These are phyloP conservation scores for Eryngium alpinum DNA, from an alignment of 140 eudicot genomes.

Conservation along the genomic window DNA sequence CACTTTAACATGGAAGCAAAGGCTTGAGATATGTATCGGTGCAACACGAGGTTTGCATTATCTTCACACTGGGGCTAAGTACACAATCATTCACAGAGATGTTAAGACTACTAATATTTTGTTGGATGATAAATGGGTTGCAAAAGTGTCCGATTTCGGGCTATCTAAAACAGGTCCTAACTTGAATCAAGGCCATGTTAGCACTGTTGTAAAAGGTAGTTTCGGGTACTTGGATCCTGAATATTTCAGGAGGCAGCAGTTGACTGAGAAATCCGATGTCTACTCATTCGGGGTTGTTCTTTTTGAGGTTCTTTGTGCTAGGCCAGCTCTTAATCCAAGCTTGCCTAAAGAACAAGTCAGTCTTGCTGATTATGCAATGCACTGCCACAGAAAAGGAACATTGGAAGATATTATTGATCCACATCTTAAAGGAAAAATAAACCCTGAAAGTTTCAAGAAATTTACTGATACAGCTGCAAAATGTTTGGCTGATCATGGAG, in stretches of 20 bases:
- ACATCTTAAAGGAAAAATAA: slow-evolving; percentile 54
- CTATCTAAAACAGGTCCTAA: slow-evolving; percentile 67
- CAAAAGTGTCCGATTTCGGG: slow-evolving; percentile 78
- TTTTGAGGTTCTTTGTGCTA: slow-evolving; percentile 67
- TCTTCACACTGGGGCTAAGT: slow-evolving; percentile 70
- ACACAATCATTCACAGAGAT: slow-evolving; percentile 72
- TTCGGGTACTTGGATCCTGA: slow-evolving; percentile 73
- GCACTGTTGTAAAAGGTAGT: slow-evolving; percentile 74
- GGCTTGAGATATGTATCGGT: slow-evolving; percentile 59
- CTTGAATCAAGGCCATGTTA: slow-evolving; percentile 60
- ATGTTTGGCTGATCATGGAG: slow-evolving; percentile 64
- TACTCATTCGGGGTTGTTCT: slow-evolving; percentile 77
- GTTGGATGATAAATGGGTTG: slow-evolving; percentile 68
- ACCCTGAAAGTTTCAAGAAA: slow-evolving; percentile 47
- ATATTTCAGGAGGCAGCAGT: slow-evolving; percentile 55
- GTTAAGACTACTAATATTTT: slow-evolving; percentile 74
- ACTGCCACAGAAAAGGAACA: slow-evolving; percentile 44
- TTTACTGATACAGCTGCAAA: slow-evolving; percentile 49
- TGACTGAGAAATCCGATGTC: slow-evolving; percentile 65
- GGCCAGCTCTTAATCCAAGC: slow-evolving; percentile 61
- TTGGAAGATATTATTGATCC: slow-evolving; percentile 67
- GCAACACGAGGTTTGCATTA: slow-evolving; percentile 71
- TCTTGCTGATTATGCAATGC: slow-evolving; percentile 56
- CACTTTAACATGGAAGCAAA: slow-evolving; percentile 60
- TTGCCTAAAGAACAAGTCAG: slow-evolving; percentile 75